Percentiles rank a stretch among this genome's conserved stretches.
These are phyloP conservation scores for Blastocrithidia nonstop DNA, from an alignment of 208 protist genomes.

Conservation along the genomic window DNA sequence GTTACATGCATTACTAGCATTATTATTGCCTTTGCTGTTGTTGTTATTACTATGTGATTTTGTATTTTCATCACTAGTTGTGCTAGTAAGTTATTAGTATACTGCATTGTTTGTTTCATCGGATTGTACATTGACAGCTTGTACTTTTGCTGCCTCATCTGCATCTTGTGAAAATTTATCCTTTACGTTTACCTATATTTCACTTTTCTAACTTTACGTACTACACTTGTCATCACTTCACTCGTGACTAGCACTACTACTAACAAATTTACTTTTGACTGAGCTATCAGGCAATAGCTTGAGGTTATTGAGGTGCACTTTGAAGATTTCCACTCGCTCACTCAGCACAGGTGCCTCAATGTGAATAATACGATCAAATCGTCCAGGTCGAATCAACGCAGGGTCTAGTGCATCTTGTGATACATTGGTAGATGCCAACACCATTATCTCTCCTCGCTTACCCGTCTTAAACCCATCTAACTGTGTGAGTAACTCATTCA, in stretches of 20 bases:
- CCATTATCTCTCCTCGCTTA: slow-evolving; percentile 73
- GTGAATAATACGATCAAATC: slow-evolving; percentile 92
- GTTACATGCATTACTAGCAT: background rate
- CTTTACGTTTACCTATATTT: background rate
- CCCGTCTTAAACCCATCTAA: slow-evolving; percentile 90
- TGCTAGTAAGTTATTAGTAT: too few species aligned
- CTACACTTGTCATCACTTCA: slow-evolving; percentile 1
- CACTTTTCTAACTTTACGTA: background rate
- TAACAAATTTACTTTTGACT: background rate
- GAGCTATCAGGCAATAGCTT: slow-evolving; percentile 21
- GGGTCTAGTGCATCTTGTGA: slow-evolving; percentile 81
- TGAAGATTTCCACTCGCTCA: slow-evolving; percentile 92
- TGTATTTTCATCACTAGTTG: slow-evolving; percentile 1
- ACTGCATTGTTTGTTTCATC: background rate
- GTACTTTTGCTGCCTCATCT: background rate
- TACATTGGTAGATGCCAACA: slow-evolving; percentile 94
- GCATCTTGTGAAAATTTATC: background rate
- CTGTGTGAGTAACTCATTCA: slow-evolving; percentile 95
- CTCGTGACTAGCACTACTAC: background rate
- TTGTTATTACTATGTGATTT: background rate
- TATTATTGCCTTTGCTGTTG: background rate
- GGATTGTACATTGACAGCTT: background rate
- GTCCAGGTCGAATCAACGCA: slow-evolving; percentile 80
- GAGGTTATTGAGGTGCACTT: slow-evolving; percentile 82
- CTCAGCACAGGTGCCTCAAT: slow-evolving; percentile 86